Conservation (phyloP, 305 asterid genomes). For the Rubia peregrina region DNA sequence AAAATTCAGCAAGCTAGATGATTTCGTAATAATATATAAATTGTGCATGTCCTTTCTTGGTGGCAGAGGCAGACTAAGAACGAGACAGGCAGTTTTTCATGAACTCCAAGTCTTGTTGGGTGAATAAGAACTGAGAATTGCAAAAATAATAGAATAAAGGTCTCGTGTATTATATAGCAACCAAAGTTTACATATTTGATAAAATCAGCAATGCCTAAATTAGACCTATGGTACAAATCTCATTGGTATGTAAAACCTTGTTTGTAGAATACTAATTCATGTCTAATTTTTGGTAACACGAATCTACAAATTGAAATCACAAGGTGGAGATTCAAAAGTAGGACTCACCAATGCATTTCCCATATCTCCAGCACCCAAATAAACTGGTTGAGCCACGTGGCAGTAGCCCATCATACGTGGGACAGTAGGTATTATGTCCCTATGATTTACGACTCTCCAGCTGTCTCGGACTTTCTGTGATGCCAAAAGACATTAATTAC, state of each 20-base stretch:
- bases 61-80: constrained; percentile 6
- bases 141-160: not conserved
- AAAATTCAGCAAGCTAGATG: not conserved
- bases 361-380: constrained; percentile 61
- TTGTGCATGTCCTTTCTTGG: not conserved
- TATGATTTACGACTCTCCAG: constrained; percentile 93
- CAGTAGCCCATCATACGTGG: constrained; percentile 99
- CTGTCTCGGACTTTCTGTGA: constrained; percentile 81
- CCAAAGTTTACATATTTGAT: not conserved
- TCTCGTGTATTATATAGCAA: not conserved
- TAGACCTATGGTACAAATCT: not conserved
- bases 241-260: not conserved
- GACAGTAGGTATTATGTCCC: constrained; percentile 97
- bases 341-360: constrained; percentile 40
- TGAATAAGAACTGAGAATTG: not conserved
- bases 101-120: not conserved
- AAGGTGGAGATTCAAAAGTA: constrained; percentile 9
- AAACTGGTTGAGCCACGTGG: constrained; percentile 96
- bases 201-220: not conserved
- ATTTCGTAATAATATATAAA: not conserved
- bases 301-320: not conserved
- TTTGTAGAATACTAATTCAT: not conserved
- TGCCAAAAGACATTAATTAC: constrained; percentile 15
- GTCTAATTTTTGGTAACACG: not conserved
- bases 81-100: not conserved